These are phyloP conservation scores for Colletotrichum siamense DNA, from an alignment of 2,329 filamentous ascomycete species.

Conservation along the genomic window DNA sequence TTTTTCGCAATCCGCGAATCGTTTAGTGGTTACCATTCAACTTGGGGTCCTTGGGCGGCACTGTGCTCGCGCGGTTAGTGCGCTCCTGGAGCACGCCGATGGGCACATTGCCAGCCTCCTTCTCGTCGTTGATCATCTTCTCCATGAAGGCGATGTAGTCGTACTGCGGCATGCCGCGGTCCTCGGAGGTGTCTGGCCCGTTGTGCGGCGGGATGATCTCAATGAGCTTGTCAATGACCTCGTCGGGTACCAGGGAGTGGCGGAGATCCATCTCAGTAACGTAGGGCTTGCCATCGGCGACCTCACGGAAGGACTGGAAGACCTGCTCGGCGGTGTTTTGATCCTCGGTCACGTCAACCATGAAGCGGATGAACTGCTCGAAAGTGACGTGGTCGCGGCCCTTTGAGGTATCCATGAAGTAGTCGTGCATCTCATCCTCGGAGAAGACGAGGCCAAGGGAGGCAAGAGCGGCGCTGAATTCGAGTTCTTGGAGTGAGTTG, in stretches of 20 bases:
- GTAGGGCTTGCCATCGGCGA: slow-evolving; percentile 98
- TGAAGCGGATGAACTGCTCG: slow-evolving; percentile 98
- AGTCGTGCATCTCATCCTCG: slow-evolving; percentile 97
- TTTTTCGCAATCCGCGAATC: too few species aligned
- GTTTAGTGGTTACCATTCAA: slow-evolving; percentile 37
- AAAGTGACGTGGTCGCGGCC: slow-evolving; percentile 86
- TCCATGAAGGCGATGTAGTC: slow-evolving; percentile 99
- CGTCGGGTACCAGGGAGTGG: slow-evolving; percentile 93
- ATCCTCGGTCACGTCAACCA: slow-evolving; percentile 98
- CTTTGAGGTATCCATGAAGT: slow-evolving; percentile 86
- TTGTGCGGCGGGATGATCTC: slow-evolving; percentile 84
- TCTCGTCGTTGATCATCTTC: slow-evolving; percentile 66
- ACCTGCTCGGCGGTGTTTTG: slow-evolving; percentile 99
- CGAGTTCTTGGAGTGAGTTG: slow-evolving; percentile 89
- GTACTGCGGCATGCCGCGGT: slow-evolving; percentile 84
- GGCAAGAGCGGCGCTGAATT: slow-evolving; percentile 95
- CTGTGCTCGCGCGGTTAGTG: slow-evolving; percentile 34
- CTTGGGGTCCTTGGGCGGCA: slow-evolving; percentile 37
- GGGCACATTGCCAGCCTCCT: slow-evolving; percentile 31
- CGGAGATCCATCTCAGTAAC: slow-evolving; percentile 97
- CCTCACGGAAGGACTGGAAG: slow-evolving; percentile 96
- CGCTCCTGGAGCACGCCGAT: slow-evolving; percentile 38
- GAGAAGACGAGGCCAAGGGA: slow-evolving; percentile 95
- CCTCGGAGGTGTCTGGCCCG: slow-evolving; percentile 85
- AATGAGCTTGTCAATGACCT: slow-evolving; percentile 92